phyloP scores from a whole-genome alignment of 129 eudicot genomes.

The Escallonia herrerae region DNA sequence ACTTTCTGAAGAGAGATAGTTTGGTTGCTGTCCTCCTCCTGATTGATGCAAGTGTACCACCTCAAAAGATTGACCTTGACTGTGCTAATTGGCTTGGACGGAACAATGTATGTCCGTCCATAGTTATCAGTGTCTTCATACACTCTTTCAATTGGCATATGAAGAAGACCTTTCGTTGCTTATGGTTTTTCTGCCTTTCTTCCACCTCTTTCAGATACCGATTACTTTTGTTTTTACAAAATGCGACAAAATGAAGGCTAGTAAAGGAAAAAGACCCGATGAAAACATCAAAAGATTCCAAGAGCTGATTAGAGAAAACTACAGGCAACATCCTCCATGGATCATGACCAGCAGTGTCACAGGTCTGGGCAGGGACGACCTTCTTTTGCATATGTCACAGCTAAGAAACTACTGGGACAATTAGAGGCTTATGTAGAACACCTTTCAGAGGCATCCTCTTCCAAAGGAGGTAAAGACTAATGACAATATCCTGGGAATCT shows the following conservation, averaged over 20 bases:
- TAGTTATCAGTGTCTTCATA: background rate
- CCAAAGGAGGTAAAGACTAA: background rate
- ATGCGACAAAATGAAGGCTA: conserved; percentile 76
- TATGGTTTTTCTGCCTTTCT: background rate
- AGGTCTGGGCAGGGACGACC: conserved; percentile 89
- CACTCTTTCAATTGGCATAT: background rate
- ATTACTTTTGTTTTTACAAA: conserved; percentile 89
- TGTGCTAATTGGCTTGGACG: conserved; percentile 95
- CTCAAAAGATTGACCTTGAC: conserved; percentile 88
- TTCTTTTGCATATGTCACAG: conserved; percentile 94
- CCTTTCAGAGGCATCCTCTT: background rate
- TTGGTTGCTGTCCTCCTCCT: conserved; percentile 68
- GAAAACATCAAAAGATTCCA: conserved; percentile 75
- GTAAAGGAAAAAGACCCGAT: conserved; percentile 72
- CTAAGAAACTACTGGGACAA: conserved; percentile 87
- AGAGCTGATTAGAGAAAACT: conserved; percentile 52
- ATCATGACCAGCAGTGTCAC: conserved; percentile 93
- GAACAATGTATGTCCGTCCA: conserved; percentile 43
- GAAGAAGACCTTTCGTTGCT: background rate
- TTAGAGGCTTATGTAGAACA: conserved; percentile 14
- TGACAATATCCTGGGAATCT: background rate
- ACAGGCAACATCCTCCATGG: conserved; percentile 81
- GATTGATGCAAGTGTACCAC: conserved; percentile 89
- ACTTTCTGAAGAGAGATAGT: conserved; percentile 62
- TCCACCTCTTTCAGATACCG: conserved; percentile 51